Percentiles rank a stretch among this genome's conserved stretches.
Conservation (phyloP, 2,329 filamentous ascomycete species). For the Colletotrichum sojae region DNA sequence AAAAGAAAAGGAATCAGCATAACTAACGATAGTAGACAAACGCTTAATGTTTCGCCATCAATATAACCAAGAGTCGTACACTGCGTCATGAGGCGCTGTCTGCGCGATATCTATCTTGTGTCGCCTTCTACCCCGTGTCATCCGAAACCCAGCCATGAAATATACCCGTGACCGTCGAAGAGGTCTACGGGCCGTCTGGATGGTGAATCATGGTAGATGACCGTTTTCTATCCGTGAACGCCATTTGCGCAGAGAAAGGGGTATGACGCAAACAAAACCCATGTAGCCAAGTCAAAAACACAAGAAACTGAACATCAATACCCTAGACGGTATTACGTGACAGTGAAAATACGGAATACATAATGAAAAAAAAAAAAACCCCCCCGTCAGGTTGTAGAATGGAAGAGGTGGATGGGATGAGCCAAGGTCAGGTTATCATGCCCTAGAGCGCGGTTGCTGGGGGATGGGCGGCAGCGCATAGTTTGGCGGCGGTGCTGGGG, state of each 20-base stretch:
- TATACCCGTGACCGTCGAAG: conserved; percentile 23
- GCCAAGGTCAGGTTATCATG: conserved; percentile 7
- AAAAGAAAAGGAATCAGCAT: too few species aligned
- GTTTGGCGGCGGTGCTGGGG: conserved; percentile 68
- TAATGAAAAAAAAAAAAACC: neutral
- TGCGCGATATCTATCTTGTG: conserved; percentile 15
- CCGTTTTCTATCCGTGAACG: conserved; percentile 35
- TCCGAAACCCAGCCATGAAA: conserved; percentile 30
- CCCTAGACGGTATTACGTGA: neutral
- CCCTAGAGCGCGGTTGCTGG: conserved; percentile 20
- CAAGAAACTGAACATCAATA: conserved; percentile 24
- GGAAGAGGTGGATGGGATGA: neutral
- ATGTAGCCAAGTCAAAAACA: conserved; percentile 21
- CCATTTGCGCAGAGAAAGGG: conserved; percentile 38
- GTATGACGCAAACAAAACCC: conserved; percentile 38
- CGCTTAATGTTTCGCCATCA: conserved; percentile 5
- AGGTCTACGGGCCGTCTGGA: conserved; percentile 29
- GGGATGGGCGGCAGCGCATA: conserved; percentile 70
- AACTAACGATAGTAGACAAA: too few species aligned
- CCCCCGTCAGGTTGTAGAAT: neutral
- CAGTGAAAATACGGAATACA: too few species aligned
- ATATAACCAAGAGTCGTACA: conserved; percentile 27
- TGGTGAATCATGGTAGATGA: conserved; percentile 18
- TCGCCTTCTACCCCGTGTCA: conserved; percentile 13
- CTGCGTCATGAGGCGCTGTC: conserved; percentile 21